Evolutionary conservation across 345 rosid genomes (phyloP), one percentile per base, ranked within the genome.

Genomic region (Salix brachista): DNA sequence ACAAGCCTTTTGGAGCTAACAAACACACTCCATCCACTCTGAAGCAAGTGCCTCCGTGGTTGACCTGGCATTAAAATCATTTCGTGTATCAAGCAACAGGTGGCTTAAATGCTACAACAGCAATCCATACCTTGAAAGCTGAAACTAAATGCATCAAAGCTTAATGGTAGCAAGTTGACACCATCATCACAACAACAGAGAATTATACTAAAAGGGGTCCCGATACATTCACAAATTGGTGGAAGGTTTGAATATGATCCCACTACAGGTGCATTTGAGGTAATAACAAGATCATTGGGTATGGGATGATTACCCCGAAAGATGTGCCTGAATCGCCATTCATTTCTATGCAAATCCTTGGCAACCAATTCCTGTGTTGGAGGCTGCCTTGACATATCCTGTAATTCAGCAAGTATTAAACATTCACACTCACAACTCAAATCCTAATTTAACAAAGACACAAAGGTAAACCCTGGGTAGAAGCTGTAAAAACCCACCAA

Each of bases 381-480:
- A n/a, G 90, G 89, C 68, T 86, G 91, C 82, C 79, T 81, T 17
- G 87, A 80, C 91, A 87, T 87, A 79, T 90, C 94, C 94, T 90
- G 85, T 34, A 23, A 78, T 18, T n/a, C 13, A 39, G 11, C 66
- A 50, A 56, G 65, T 6, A 52, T 4, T 14, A 65, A 23, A 5
- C 50, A 69, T 23, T 50, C 32, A 74, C 5, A 23, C 17, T 25
- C 8, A n/a, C 5, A 66, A 66, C 36, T 17, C 32, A 34, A 77
- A 3, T 26, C 46, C n/a, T 1, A 32, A 46, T 6, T 28, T 14
- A 26, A 21, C 36, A 26, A 26, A 52, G 23, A 56, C 36, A 8
- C n/a, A 19, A 28, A 74, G 46, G n/a, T 19, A 64, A 23, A 4
- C 34, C 6, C 17, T 6, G 1, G 23, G 30, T 26, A 66, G 42